phyloP scores from a whole-genome alignment of 1,284 basidiomycete genomes.

The Fomitopsis betulina region DNA sequence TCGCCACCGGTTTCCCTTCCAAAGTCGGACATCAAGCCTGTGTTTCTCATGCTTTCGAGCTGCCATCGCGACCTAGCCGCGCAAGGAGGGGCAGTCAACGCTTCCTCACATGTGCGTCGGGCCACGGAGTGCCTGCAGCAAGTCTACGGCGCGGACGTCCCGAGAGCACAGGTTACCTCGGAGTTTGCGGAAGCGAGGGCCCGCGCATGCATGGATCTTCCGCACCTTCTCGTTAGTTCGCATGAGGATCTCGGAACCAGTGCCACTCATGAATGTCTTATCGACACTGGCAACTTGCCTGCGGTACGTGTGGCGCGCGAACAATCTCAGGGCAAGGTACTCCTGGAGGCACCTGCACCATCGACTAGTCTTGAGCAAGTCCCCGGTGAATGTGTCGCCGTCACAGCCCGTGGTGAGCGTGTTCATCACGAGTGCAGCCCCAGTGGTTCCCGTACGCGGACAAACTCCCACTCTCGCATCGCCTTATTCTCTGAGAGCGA shows the following conservation, averaged over 20 bases:
- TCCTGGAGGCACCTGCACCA: background rate
- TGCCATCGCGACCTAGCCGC: conserved; percentile 46
- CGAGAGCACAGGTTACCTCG: conserved; percentile 1
- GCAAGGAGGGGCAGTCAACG: conserved; percentile 16
- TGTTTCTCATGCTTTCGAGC: conserved; percentile 46
- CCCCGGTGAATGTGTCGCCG: background rate
- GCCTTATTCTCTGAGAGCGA: conserved; percentile 2
- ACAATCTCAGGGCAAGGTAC: background rate
- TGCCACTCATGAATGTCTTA: background rate
- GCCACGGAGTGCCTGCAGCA: conserved; percentile 45
- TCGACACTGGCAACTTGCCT: background rate
- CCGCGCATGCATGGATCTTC: conserved; percentile 3
- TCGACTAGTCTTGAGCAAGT: background rate
- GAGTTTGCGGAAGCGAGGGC: background rate
- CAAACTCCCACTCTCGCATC: background rate
- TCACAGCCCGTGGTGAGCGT: too few relatives aligned
- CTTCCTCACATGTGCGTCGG: conserved; percentile 32
- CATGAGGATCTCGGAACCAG: background rate
- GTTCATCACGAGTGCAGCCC: background rate
- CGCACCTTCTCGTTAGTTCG: background rate
- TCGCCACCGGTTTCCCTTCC: conserved; percentile 27
- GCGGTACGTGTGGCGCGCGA: background rate
- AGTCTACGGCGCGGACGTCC: conserved; percentile 38
- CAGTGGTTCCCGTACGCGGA: background rate
- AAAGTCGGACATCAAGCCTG: conserved; percentile 40